These are phyloP conservation scores for Fusarium anguioides DNA, from an alignment of 2,329 filamentous ascomycete genomes.

Conservation along the genomic window DNA sequence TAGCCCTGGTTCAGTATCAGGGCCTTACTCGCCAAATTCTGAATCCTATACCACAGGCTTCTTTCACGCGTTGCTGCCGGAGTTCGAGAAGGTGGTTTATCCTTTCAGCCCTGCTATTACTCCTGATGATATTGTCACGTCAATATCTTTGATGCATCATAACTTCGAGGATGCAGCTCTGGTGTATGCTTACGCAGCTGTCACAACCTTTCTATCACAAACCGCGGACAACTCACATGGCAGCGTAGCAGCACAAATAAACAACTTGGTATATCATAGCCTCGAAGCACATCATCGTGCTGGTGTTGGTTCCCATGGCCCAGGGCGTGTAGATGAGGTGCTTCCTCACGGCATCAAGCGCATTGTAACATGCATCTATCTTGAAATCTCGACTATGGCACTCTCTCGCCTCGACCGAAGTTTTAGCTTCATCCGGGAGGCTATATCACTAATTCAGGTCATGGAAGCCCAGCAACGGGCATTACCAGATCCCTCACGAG, in stretches of 20 bases:
- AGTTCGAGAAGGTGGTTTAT: conserved; percentile 39
- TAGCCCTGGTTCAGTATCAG: conserved; percentile 30
- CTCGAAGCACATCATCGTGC: conserved; percentile 46
- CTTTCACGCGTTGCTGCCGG: conserved; percentile 30
- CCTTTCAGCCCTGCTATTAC: conserved; percentile 38
- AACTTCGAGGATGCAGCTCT: conserved; percentile 35
- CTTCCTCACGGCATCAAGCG: conserved; percentile 55
- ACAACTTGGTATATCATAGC: conserved; percentile 41
- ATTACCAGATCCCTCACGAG: conserved; percentile 26
- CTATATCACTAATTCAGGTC: conserved; percentile 52
- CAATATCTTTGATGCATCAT: conserved; percentile 37
- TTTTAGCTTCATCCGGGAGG: conserved; percentile 63
- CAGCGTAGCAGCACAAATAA: conserved; percentile 36
- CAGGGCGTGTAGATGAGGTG: conserved; percentile 53
- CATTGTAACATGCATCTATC: conserved; percentile 63
- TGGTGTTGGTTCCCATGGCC: conserved; percentile 47
- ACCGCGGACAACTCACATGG: conserved; percentile 35
- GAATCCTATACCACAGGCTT: conserved; percentile 32
- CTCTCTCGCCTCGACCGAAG: conserved; percentile 60
- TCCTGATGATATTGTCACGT: conserved; percentile 28
- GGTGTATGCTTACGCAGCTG: conserved; percentile 39
- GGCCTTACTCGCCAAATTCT: conserved; percentile 27
- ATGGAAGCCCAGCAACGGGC: conserved; percentile 34
- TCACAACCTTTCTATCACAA: conserved; percentile 38
- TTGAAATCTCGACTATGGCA: conserved; percentile 63